phyloP scores from a whole-genome alignment of 768 basidiomycete species.

The Amanita inopinata region DNA sequence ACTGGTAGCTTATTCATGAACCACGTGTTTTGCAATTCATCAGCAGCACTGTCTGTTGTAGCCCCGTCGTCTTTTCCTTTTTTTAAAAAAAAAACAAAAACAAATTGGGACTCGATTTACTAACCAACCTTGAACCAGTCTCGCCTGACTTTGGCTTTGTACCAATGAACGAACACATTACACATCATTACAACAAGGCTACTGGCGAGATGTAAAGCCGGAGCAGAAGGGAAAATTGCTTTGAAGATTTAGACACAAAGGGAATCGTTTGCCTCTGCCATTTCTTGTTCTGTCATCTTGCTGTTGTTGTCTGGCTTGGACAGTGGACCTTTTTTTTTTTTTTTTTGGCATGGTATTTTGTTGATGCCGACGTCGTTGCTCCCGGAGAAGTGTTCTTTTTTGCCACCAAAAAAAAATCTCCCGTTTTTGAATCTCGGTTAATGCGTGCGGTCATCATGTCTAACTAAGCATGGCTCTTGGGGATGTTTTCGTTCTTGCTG shows the following conservation, averaged over 20 bases:
- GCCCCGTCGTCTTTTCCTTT: constrained; percentile 5
- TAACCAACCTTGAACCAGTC: constrained; percentile 48
- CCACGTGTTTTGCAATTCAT: constrained; percentile 7
- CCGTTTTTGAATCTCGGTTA: too few species aligned
- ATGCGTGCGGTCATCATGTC: too few species aligned
- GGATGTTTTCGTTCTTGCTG: constrained; percentile 7
- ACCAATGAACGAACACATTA: constrained; percentile 69
- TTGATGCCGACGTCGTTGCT: too few species aligned
- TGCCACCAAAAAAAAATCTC: too few species aligned
- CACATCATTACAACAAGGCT: constrained; percentile 52
- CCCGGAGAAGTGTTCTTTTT: too few species aligned
- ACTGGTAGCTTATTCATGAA: neutral
- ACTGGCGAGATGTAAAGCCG: constrained; percentile 34
- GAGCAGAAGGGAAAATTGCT: constrained; percentile 10
- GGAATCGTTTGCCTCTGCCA: constrained; percentile 8
- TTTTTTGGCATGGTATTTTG: neutral
- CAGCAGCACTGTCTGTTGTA: neutral
- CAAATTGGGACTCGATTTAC: constrained; percentile 17
- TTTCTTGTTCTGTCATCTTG: too few species aligned
- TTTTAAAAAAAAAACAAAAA: neutral
- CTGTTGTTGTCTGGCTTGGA: too few species aligned
- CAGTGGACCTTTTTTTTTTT: constrained; percentile 12
- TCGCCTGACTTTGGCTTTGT: constrained; percentile 83
- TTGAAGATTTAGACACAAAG: constrained; percentile 6
- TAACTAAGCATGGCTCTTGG: constrained; percentile 7